Base-by-base conservation (phyloP, 2,329 filamentous ascomycete species). In the Aspergillus intermedius region DNA sequence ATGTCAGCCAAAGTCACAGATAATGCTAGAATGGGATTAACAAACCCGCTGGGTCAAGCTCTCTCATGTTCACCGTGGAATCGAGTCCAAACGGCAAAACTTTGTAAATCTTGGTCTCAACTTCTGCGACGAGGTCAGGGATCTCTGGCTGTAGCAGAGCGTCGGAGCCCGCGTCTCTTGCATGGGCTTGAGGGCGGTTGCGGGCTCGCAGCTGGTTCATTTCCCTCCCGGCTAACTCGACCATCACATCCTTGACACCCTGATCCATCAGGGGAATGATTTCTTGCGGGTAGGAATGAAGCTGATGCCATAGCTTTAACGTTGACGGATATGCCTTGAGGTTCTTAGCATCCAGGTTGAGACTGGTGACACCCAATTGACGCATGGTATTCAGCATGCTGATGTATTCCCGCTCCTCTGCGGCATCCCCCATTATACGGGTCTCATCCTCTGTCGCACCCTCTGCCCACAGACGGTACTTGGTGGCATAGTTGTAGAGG, bases 221-320 rank as follows among this genome's bases (percentile, higher is more conserved):
- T 60, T 94, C 86, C 51, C 85, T 84, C 53, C 87, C 82, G 0
- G 91, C 90, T 44, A 97, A 74, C 63, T 95, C 91, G 21, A 93
- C 81, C 85, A 97, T 95, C 47, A 89, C 78, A 70, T 98, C 91
- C 64, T 95, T 94, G 45, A 96, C 82, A 5, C 84, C 84, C 68
- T 95, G 88, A 77, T 98, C 94, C 86, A 98, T 95, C 42, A 97
- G 78, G 2, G 91, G 91, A 41, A 98, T 87, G 46, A 98, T 91
- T 77, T 98, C 93, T 63, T 93, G 90, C 0, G 93, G 93, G 63
- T 96, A 98, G 12, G 87, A 85, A 66, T 95, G 88, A 49, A 94
- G 77, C 69, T 98, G 94, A 66, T 97, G 88, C 88, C 90, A 97
- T 48, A 98, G 76, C 72, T 97, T 97, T 59, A 86, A 77, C 0